Base-by-base conservation (phyloP, 192 early-diverging fungal species). In the Linnemannia elongata region DNA sequence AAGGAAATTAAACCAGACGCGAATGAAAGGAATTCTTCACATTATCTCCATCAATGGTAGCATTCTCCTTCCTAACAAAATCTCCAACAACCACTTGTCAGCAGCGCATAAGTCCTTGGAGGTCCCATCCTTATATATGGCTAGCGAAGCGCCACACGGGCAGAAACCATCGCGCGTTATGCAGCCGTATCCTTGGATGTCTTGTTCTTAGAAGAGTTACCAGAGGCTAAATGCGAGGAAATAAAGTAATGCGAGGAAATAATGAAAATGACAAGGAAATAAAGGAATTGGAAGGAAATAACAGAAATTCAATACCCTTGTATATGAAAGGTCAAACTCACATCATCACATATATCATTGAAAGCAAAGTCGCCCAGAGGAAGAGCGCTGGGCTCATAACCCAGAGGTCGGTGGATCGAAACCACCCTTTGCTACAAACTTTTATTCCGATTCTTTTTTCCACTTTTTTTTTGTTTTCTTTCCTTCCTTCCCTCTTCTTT, bases 311-410 rank as follows among this genome's bases (percentile, higher is more conserved):
- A n/a, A n/a, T n/a, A n/a, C n/a, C n/a, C n/a, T n/a, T n/a, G n/a
- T n/a, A n/a, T n/a, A n/a, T n/a, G n/a, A n/a, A n/a, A n/a, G n/a
- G n/a, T n/a, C n/a, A n/a, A n/a, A n/a, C n/a, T n/a, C n/a, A n/a
- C n/a, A n/a, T n/a, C n/a, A n/a, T n/a, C n/a, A 4, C 17, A 49
- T 49, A 49, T 49, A 15, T 49, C 13, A 1, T 49, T 17, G 13
- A 6, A 87, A 94, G 95, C 95, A 90, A 81, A 90, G 90, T 96
- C 91, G 94, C 93, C 89, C 95, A 96, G 95, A 90, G 95, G 95
- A 93, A 94, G 94, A 90, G 92, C 93, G 95, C 91, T 90, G 93
- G 95, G 95, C 95, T 94, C 94, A 96, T 96, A 95, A 96, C 94
- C 94, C 93, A 90, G 91, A 96, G 93, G 95, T 93, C 95, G 92